phyloP scores from a whole-genome alignment of 1,284 basidiomycete genomes.

The Marasmius fiardii region DNA sequence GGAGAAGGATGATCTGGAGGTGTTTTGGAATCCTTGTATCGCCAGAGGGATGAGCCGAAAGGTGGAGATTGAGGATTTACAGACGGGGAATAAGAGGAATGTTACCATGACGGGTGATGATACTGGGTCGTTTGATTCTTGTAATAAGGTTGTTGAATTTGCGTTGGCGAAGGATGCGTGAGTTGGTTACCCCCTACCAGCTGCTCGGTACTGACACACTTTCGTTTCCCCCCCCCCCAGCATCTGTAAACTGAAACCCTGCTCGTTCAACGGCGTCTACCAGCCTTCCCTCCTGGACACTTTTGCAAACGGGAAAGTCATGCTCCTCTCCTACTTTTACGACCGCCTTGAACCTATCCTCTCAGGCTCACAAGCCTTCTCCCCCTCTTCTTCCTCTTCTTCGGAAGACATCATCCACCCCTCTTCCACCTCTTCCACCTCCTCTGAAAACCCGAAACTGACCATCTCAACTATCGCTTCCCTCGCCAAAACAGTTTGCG shows the following conservation, averaged over 20 bases:
- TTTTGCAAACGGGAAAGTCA: slow-evolving; percentile 77
- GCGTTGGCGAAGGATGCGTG: slow-evolving; percentile 96
- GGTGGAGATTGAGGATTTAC: slow-evolving; percentile 71
- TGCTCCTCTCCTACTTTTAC: slow-evolving; percentile 96
- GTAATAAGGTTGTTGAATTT: slow-evolving; percentile 82
- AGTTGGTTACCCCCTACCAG: slow-evolving; percentile 36
- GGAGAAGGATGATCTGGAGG: background rate
- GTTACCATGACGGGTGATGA: slow-evolving; percentile 83
- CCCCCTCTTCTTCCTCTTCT: slow-evolving; percentile 2
- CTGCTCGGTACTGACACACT: no score
- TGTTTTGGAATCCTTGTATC: slow-evolving; percentile 75
- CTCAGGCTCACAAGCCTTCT: slow-evolving; percentile 23
- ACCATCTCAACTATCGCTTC: slow-evolving; percentile 61
- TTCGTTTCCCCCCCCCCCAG: slow-evolving; percentile 32
- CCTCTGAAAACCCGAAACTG: slow-evolving; percentile 29
- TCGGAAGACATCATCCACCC: background rate
- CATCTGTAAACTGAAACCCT: slow-evolving; percentile 86
- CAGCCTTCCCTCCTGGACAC: slow-evolving; percentile 93
- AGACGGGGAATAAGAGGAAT: slow-evolving; percentile 42
- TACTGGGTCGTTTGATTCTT: slow-evolving; percentile 83
- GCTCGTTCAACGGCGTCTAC: slow-evolving; percentile 97
- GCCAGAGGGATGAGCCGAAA: slow-evolving; percentile 60
- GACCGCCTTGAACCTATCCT: slow-evolving; percentile 89
- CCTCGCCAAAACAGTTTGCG: slow-evolving; percentile 72
- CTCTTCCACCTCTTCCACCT: slow-evolving; percentile 14